Evolutionary conservation across 768 basidiomycete species (phyloP), one percentile per base, ranked within the genome.

Genomic region (Pleurotus citrinopileatus): DNA sequence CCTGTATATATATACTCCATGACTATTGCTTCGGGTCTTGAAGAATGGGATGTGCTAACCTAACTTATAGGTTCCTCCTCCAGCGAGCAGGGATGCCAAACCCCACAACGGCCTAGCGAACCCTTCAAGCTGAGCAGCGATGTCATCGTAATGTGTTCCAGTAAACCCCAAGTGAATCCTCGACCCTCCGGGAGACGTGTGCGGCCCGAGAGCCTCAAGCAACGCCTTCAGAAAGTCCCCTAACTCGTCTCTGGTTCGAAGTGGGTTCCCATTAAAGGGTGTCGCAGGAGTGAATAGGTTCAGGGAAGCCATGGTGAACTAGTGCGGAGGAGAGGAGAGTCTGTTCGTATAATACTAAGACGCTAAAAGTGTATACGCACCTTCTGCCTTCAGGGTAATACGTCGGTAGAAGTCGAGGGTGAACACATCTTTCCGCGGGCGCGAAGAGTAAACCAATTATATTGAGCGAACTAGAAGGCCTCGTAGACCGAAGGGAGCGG

Each of bases 31-130:
- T 13, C 20, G 23, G n/a, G n/a, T n/a, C n/a, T n/a, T n/a, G n/a
- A n/a, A n/a, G n/a, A n/a, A n/a, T n/a, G n/a, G n/a, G n/a, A 23
- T 4, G n/a, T 1, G 13, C 32, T 1, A 36, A 42, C 37, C 52
- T 2, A 25, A 42, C 40, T 70, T 67, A 61, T 87, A 88, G 6
- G 72, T 66, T 3, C 78, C 81, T 9, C 87, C 87, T 0, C 87
- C 87, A 2, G 78, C 80, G 3, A 89, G 70, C 4, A 89, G 70
- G 3, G 86, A 78, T 0, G 85, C 80, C 3, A 89, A 73, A 5
- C 86, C 88, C 88, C 89, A 90, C 37, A 89, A 77, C 0, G 89
- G 89, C 4, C 88, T 76, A 3, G 87, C 84, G 61, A 88, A 91
- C 3, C 86, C 84, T 63, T 91, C 87, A 44, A 90, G 77, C 52